Evolutionary conservation across 306 rosid genomes (phyloP).

Genomic region (Quercus mongolica): DNA sequence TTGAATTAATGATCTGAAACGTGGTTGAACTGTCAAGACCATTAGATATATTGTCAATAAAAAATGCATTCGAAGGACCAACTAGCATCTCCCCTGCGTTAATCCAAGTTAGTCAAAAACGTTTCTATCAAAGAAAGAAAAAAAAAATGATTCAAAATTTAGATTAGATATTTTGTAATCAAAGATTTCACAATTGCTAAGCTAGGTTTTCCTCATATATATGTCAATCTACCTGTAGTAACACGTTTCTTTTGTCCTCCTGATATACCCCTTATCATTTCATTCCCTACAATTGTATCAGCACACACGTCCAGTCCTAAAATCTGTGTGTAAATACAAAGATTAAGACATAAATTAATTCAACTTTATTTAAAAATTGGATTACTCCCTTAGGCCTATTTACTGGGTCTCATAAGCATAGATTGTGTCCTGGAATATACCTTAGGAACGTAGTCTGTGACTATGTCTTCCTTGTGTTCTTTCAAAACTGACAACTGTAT

Average conservation of each 20-base stretch:
- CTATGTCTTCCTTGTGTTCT: conserved; percentile 9
- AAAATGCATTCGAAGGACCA: conserved; percentile 25
- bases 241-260: conserved; percentile 28
- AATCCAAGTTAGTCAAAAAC: not conserved
- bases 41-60: conserved; percentile 21
- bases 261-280: conserved; percentile 19
- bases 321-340: conserved; percentile 10
- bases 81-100: conserved; percentile 27
- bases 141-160: not conserved
- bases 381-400: too few species aligned
- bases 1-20: too few species aligned
- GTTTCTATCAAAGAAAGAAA: not conserved
- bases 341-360: not conserved
- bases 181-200: not conserved
- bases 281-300: conserved; percentile 23
- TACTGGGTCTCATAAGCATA: not conserved
- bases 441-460: conserved; percentile 18
- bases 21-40: conserved; percentile 22
- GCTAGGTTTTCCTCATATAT: not conserved
- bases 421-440: not conserved
- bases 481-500: conserved; percentile 12
- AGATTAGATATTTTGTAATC: not conserved
- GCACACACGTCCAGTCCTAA: conserved; percentile 31
- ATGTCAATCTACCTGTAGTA: conserved; percentile 8
- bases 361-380: not conserved